A percentile compares a stretch with the other conserved stretches of the same genome.
Conservation (phyloP, 441 rosid species). For the Cnidoscolus chayamansa region DNA sequence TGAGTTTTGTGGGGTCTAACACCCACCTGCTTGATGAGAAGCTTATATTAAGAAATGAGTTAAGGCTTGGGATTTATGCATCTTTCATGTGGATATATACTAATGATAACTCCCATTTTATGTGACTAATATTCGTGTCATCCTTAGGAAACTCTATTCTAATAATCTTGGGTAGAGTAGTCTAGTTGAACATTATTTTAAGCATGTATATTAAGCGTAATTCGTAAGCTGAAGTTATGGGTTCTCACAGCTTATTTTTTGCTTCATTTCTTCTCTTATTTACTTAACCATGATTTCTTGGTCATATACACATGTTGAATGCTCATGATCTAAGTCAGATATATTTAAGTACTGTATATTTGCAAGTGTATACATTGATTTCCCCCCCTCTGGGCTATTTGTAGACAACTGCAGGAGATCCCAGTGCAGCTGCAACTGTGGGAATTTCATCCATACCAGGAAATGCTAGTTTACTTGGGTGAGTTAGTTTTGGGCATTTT, state of each 20-base stretch:
- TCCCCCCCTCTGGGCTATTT: conserved; percentile 18
- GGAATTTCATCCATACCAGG: conserved; percentile 80
- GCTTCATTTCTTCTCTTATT: neutral
- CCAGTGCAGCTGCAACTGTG: conserved; percentile 36
- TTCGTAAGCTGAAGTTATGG: neutral
- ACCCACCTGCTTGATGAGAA: neutral
- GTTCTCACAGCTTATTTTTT: conserved; percentile 1
- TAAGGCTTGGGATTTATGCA: neutral
- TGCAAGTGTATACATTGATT: conserved; percentile 18
- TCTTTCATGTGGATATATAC: neutral
- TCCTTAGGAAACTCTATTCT: neutral
- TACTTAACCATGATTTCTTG: neutral
- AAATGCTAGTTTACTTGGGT: conserved; percentile 91
- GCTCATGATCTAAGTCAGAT: neutral
- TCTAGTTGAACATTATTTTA: neutral
- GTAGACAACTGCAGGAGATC: conserved; percentile 64
- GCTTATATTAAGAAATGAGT: neutral
- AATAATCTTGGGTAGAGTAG: neutral
- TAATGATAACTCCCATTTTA: neutral
- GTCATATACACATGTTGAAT: neutral
- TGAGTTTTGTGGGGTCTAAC: neutral
- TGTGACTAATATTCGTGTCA: neutral
- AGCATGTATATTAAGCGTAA: neutral
- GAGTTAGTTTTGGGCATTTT: conserved; percentile 30
- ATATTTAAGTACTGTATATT: neutral